Evolutionary conservation across 805 yeast species (phyloP), one percentile per base, ranked within the genome.

Genomic region (Starmera quercuum): DNA sequence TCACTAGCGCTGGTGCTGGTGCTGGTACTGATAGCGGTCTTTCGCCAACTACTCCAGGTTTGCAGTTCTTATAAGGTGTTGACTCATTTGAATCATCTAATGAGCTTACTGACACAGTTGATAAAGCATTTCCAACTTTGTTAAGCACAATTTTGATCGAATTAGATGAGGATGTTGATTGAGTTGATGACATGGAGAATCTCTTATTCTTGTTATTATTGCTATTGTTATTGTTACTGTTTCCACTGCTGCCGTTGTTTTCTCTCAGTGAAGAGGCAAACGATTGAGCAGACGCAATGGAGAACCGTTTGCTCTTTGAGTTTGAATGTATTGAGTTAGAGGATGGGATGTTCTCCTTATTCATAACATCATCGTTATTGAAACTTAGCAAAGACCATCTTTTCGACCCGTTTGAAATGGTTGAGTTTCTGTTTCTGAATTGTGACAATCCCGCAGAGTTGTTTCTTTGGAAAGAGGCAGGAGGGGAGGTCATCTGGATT

Each of bases 381-480:
- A 51, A 49, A 3, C 53, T 47, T n/a, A 51, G 19, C 14, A 51
- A 20, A 3, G 55, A 51, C 54, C 54, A 51, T 47, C 55, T 49
- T 30, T 51, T 51, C 3, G 54, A 49, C 25, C 38, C 32, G 27
- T 42, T 44, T 5, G 48, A 44, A 26, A 33, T 40, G 13, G 44
- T 2, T 2, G 53, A 48, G 0, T 46, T 36, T 42, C 54, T 40
- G 20, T 42, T 49, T 31, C 47, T 45, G 15, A 45, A 23, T n/a
- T 41, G 47, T 4, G 38, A 29, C 12, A 42, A 15, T 2, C 40
- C 40, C 26, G 50, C 44, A 11, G 55, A 50, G 15, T 39, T 43
- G 20, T 38, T 40, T 41, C 50, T 47, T 31, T 43, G 44, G 22
- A 47, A 36, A 5, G 34, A 22, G 16, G 49, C 49, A 3, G 43